phyloP scores from a whole-genome alignment of 2,329 filamentous ascomycete genomes.

The Daldinia sp. region DNA sequence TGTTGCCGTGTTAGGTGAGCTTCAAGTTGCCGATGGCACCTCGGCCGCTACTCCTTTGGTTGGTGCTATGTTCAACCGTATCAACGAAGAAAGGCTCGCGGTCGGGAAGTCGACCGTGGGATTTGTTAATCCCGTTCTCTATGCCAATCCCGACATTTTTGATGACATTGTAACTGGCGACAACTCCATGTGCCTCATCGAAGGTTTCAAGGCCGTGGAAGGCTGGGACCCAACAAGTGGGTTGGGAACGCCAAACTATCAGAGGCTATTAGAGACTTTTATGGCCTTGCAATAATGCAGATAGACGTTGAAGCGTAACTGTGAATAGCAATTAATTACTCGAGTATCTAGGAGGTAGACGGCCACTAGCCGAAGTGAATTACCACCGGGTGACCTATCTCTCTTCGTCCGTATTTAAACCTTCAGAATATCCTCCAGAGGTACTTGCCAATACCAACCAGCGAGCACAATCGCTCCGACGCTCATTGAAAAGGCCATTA shows the following conservation, averaged over 20 bases:
- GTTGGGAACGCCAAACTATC: not conserved
- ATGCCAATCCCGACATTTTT: slow-evolving; percentile 37
- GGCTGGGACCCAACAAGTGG: not conserved
- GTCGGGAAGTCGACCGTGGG: slow-evolving; percentile 33
- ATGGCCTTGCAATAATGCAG: not conserved
- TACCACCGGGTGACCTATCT: not conserved
- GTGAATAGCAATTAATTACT: no score
- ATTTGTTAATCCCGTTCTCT: slow-evolving; percentile 36
- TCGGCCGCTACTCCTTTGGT: slow-evolving; percentile 39
- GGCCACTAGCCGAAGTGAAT: not conserved
- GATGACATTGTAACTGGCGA: slow-evolving; percentile 32
- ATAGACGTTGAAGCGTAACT: not conserved
- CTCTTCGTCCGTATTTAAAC: slow-evolving; percentile 41
- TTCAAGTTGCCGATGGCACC: slow-evolving; percentile 44
- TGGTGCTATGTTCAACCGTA: slow-evolving; percentile 31
- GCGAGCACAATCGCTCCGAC: slow-evolving; percentile 78
- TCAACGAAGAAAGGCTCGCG: slow-evolving; percentile 35
- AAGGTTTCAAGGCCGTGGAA: slow-evolving; percentile 12
- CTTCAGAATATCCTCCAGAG: slow-evolving; percentile 59
- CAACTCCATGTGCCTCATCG: slow-evolving; percentile 29
- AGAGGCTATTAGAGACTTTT: not conserved
- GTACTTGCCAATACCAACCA: slow-evolving; percentile 70
- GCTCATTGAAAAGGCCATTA: slow-evolving; percentile 89
- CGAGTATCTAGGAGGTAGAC: no score
- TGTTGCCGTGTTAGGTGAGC: slow-evolving; percentile 40